Base-by-base conservation (phyloP, 1,284 basidiomycete genomes). In the Volvariella surrecta region DNA sequence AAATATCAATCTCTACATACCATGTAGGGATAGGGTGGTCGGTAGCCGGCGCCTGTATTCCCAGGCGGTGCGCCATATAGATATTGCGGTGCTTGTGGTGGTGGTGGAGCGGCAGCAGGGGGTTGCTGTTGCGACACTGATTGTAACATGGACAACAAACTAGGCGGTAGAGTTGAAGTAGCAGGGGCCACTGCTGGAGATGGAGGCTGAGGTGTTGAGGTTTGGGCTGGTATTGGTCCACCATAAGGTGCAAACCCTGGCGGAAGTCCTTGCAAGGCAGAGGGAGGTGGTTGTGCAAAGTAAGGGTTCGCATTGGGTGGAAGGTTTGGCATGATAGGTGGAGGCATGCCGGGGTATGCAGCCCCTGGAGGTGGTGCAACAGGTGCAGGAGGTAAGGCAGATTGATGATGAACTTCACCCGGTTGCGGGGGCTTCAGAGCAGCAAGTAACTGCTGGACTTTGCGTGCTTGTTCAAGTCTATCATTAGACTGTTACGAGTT, bases 381-480 rank as follows among this genome's bases (percentile, higher is more conserved):
- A 39, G 59, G 56, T 6, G 63, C 54, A 3, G 57, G 59, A 2
- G 60, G 53, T n/a, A 56, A 48, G n/a, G 70, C 56, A 32, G 66
- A 51, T 8, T 65, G 47, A 19, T 65, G 47, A 19, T 64, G 51
- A 8, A 57, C 47, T 16, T 56, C 48, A 35, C 62, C 66, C 45
- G 61, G 58, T 51, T 70, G 68, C 3, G 82, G 82, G 49, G 82
- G 80, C 52, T 89, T 89, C 43, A 89, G 60, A 8, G 87, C 85
- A 7, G 83, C 86, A 19, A 89, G 65, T 4, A 89, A 64, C 57
- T 87, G 83, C 54, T 89, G 86, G 1, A 89, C 86, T 59, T 77
- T 85, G 44, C 80, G 76, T 3, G 86, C 87, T 66, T 89, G 84
- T 54, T 89, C 86, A 19, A 89, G 65, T 18, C 85, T 81, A 44